Evolutionary conservation across 106 monocot species (phyloP).

Genomic region (Phalaenopsis equestris): DNA sequence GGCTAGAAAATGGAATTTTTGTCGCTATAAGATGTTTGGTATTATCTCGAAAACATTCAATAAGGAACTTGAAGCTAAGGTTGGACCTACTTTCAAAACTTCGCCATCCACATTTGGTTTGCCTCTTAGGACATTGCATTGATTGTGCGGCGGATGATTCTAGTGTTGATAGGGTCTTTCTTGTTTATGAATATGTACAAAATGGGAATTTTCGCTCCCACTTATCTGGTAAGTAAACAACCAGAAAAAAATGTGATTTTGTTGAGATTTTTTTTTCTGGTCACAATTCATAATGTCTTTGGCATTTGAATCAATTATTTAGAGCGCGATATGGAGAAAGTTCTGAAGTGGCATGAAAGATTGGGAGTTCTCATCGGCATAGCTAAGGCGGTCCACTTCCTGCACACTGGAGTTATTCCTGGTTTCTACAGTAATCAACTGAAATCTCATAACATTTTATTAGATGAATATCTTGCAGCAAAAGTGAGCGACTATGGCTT

Average conservation of each 20-base stretch:
- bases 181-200: conserved; percentile 80
- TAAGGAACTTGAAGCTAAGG: conserved; percentile 85
- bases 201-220: conserved; percentile 57
- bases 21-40: conserved; percentile 88
- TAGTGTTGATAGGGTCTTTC: conserved; percentile 63
- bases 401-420: conserved; percentile 89
- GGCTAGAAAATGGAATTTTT: conserved; percentile 71
- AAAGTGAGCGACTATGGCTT: conserved; percentile 91
- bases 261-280: neutral
- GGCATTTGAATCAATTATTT: conserved; percentile 13
- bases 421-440: conserved; percentile 75
- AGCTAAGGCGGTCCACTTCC: conserved; percentile 79
- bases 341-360: conserved; percentile 72
- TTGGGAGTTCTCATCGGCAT: conserved; percentile 64
- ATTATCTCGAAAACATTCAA: conserved; percentile 63
- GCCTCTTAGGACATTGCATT: conserved; percentile 90
- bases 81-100: conserved; percentile 91
- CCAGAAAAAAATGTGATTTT: neutral
- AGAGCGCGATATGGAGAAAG: conserved; percentile 54
- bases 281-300: neutral
- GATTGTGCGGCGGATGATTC: conserved; percentile 57
- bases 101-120: conserved; percentile 92
- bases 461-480: conserved; percentile 72
- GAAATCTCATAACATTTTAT: conserved; percentile 63
- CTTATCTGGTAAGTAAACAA: conserved; percentile 53